Percentiles rank a stretch among this genome's conserved stretches.
Conservation (phyloP, 306 rosid species). For the Malus sylvestris region DNA sequence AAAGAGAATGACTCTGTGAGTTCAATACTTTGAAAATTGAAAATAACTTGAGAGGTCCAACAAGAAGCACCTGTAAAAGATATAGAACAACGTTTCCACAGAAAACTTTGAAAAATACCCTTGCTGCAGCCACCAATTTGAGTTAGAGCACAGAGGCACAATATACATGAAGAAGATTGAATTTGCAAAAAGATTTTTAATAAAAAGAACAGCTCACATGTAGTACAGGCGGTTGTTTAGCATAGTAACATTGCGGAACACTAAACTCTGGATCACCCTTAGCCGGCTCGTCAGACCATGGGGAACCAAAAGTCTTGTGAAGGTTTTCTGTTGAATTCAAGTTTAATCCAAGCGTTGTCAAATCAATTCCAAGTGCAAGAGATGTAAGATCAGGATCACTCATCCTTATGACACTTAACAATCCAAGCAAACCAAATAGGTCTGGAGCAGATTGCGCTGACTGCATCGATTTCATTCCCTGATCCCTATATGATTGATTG, state of each 20-base stretch:
- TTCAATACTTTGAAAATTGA: background rate
- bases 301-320: conserved; percentile 93
- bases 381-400: conserved; percentile 88
- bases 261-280: conserved; percentile 91
- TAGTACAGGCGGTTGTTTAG: conserved; percentile 73
- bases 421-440: conserved; percentile 87
- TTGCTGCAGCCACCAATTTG: conserved; percentile 48
- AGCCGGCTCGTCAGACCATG: conserved; percentile 95
- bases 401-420: conserved; percentile 86
- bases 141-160: conserved; percentile 8
- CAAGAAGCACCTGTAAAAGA: conserved; percentile 78
- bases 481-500: conserved; percentile 84
- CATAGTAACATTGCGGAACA: conserved; percentile 76
- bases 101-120: conserved; percentile 71
- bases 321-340: conserved; percentile 92
- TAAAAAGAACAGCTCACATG: conserved; percentile 42
- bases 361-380: conserved; percentile 92
- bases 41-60: background rate
- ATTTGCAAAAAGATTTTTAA: background rate
- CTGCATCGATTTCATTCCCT: conserved; percentile 67
- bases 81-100: conserved; percentile 73
- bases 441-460: conserved; percentile 70
- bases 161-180: conserved; percentile 4
- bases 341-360: conserved; percentile 86
- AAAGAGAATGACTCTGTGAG: background rate